A percentile compares a stretch with the other conserved stretches of the same genome.
These are phyloP conservation scores for Mucor piriformis DNA, from an alignment of 371 early-diverging fungal genomes.

Conservation along the genomic window DNA sequence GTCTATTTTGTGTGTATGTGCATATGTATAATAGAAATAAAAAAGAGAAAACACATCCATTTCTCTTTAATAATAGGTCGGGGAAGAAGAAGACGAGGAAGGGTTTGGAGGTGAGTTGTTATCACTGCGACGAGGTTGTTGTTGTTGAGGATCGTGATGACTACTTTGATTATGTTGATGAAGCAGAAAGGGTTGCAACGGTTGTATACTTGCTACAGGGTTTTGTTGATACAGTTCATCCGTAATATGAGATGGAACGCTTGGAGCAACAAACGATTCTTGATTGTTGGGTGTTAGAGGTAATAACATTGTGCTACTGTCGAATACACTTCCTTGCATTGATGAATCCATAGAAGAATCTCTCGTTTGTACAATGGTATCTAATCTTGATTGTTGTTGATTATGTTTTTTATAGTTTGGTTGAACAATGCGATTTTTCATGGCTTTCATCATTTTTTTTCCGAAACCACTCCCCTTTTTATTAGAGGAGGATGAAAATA, in stretches of 20 bases:
- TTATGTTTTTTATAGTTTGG: neutral
- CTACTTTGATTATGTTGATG: constrained; percentile 27
- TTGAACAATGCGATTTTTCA: constrained; percentile 25
- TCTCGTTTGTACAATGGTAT: constrained; percentile 4
- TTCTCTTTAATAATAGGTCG: neutral
- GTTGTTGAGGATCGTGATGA: constrained; percentile 18
- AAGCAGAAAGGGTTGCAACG: constrained; percentile 13
- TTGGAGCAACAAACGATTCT: constrained; percentile 8
- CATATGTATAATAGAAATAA: neutral
- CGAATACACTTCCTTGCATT: constrained; percentile 63
- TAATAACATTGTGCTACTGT: constrained; percentile 64
- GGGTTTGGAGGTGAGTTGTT: neutral
- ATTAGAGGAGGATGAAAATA: neutral
- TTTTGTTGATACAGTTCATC: neutral
- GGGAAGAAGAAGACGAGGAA: neutral
- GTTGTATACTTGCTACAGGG: constrained; percentile 9
- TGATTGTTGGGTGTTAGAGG: constrained; percentile 1
- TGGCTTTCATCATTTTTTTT: constrained; percentile 43
- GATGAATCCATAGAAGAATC: constrained; percentile 62
- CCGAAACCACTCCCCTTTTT: constrained; percentile 27
- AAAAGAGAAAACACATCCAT: neutral
- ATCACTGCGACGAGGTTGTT: neutral
- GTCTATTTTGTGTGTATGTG: neutral
- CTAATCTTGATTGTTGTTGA: constrained; percentile 1
- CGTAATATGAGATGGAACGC: constrained; percentile 4